Evolutionary conservation across 2,329 filamentous ascomycete species (phyloP), one percentile per base, ranked within the genome.

Genomic region (Monascus ruber): DNA sequence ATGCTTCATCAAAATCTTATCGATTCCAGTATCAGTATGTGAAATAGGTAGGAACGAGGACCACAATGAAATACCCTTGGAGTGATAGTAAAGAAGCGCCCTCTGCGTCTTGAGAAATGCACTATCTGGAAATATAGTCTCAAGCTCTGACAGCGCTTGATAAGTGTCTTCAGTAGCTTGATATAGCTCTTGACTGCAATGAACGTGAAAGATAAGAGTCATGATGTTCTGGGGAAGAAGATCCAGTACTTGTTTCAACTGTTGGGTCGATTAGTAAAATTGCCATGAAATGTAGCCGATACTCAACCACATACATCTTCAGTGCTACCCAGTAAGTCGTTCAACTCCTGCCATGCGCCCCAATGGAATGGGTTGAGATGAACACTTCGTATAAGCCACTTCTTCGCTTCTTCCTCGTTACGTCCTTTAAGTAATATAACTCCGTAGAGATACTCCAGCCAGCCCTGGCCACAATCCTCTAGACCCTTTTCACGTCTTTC

Each of bases 311-410:
- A 63, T 63, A 91, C 82, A 62, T 94, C 85, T 60, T 95, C 87
- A 6, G 83, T 73, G 28, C 83, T 79, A 29, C 78, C 77, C 43
- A 94, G 76, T 25, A 96, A 70, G 31, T 80, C 80, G 4, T 84
- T 85, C 60, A 98, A 76, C 64, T 98, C 91, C 42, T 91, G 74
- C 91, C 91, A 98, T 45, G 87, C 88, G 5, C 87, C 86, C 91
- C 91, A 98, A 56, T 96, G 94, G 75, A 88, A 94, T 1, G 87
- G 85, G 53, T 87, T 94, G 32, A 86, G 68, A 58, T 93, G 84
- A 6, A 95, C 85, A 55, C 88, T 94, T 46, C 79, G 76, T 37
- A 95, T 71, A n/a, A 98, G 72, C 73, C 84, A 94, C 46, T 83
- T 77, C 61, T 89, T 80, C 1, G 91, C 91, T 43, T 83, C 74